phyloP scores from a whole-genome alignment of 1,284 basidiomycete species.

The Sphaerobolus stellatus region DNA sequence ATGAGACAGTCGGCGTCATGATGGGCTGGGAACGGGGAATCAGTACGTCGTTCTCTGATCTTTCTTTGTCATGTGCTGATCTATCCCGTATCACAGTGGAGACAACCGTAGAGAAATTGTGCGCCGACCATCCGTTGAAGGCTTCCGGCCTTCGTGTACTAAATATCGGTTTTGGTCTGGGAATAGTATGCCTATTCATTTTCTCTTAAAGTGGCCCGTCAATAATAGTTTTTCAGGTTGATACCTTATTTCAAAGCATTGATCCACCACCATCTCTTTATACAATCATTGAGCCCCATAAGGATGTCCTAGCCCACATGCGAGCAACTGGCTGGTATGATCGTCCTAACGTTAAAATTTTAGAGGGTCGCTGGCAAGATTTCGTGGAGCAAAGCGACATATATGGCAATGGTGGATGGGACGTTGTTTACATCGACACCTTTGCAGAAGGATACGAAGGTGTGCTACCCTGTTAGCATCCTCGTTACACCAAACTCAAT shows the following conservation, averaged over 20 bases:
- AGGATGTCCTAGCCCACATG: slow-evolving; percentile 85
- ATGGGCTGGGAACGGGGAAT: slow-evolving; percentile 92
- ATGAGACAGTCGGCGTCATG: slow-evolving; percentile 85
- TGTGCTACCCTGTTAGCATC: slow-evolving; percentile 28
- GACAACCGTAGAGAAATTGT: slow-evolving; percentile 65
- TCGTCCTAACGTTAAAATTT: slow-evolving; percentile 72
- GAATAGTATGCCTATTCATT: slow-evolving; percentile 65
- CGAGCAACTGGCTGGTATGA: slow-evolving; percentile 70
- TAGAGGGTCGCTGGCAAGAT: slow-evolving; percentile 95
- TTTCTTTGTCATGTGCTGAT: background rate
- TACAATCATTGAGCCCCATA: slow-evolving; percentile 94
- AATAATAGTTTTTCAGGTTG: slow-evolving; percentile 55
- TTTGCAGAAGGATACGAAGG: slow-evolving; percentile 87
- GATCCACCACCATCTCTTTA: slow-evolving; percentile 66
- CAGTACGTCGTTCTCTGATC: slow-evolving; percentile 45
- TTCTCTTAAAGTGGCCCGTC: background rate
- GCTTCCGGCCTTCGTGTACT: slow-evolving; percentile 64
- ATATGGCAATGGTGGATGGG: slow-evolving; percentile 69
- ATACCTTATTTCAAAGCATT: slow-evolving; percentile 75
- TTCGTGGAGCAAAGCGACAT: slow-evolving; percentile 61
- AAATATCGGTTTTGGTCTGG: slow-evolving; percentile 94
- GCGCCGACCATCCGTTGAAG: slow-evolving; percentile 48
- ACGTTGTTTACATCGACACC: slow-evolving; percentile 93
- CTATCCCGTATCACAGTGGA: slow-evolving; percentile 47
- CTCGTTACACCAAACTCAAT: slow-evolving; percentile 1